phyloP scores from a whole-genome alignment of 805 yeast species.

The Pichia gijzeniarum region DNA sequence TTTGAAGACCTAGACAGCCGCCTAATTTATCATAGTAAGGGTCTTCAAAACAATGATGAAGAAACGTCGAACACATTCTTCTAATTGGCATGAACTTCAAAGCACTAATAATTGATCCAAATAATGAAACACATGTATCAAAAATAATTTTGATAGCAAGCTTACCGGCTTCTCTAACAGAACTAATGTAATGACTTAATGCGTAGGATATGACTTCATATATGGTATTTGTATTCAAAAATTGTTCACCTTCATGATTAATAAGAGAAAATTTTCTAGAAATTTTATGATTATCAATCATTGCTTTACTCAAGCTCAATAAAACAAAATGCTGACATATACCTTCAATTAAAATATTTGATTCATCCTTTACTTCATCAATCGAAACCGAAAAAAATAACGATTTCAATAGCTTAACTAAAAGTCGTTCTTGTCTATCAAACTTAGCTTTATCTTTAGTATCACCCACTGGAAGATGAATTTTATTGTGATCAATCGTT shows the following conservation, averaged over 20 bases:
- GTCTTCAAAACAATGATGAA: constrained; percentile 90
- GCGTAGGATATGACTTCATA: constrained; percentile 75
- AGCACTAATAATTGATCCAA: constrained; percentile 62
- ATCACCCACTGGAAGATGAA: constrained; percentile 32
- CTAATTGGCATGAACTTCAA: constrained; percentile 70
- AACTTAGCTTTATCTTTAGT: constrained; percentile 44
- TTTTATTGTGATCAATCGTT: constrained; percentile 16
- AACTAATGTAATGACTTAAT: constrained; percentile 65
- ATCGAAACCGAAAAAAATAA: constrained; percentile 72
- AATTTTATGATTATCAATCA: constrained; percentile 60
- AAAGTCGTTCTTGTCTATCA: constrained; percentile 57
- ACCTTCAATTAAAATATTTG: constrained; percentile 52
- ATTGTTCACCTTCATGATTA: constrained; percentile 72
- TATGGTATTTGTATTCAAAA: constrained; percentile 61
- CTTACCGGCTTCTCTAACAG: constrained; percentile 67
- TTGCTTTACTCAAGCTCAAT: constrained; percentile 67
- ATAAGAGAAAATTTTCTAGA: constrained; percentile 66
- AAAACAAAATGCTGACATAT: constrained; percentile 75
- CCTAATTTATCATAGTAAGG: constrained; percentile 81
- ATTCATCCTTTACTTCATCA: constrained; percentile 65
- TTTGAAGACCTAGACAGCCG: constrained; percentile 76
- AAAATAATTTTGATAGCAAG: constrained; percentile 58
- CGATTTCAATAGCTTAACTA: constrained; percentile 58
- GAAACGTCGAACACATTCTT: constrained; percentile 69
- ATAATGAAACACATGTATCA: constrained; percentile 54